Percentiles rank a stretch among this genome's conserved stretches.
Conservation (phyloP, 768 basidiomycete genomes). For the Pleurotus pulmonarius region DNA sequence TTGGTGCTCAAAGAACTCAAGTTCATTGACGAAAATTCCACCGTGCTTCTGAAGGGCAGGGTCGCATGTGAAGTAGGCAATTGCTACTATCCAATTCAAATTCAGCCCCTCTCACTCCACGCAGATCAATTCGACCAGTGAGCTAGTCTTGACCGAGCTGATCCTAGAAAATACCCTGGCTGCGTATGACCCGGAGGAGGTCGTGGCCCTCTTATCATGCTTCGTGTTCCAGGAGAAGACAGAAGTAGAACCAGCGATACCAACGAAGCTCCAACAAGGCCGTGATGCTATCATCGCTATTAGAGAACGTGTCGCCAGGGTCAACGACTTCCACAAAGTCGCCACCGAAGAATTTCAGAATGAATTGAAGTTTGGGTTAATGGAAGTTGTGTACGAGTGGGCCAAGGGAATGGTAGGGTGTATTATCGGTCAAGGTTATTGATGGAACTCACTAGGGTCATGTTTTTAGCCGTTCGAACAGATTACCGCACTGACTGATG, state of each 20-base stretch:
- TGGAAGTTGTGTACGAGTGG: slow-evolving; percentile 99
- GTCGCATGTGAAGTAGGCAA: slow-evolving; percentile 90
- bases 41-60: slow-evolving; percentile 91
- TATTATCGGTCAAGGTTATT: not conserved
- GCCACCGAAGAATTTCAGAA: slow-evolving; percentile 74
- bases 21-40: slow-evolving; percentile 95
- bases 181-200: slow-evolving; percentile 89
- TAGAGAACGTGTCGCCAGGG: slow-evolving; percentile 69
- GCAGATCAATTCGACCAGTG: slow-evolving; percentile 98
- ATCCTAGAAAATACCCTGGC: slow-evolving; percentile 95
- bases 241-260: slow-evolving; percentile 79
- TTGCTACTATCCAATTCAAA: not conserved
- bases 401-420: slow-evolving; percentile 92
- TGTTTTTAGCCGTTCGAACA: slow-evolving; percentile 86
- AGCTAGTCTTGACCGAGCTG: slow-evolving; percentile 93
- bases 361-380: slow-evolving; percentile 83
- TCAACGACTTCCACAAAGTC: slow-evolving; percentile 82
- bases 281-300: slow-evolving; percentile 75
- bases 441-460: slow-evolving; percentile 1
- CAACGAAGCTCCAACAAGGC: slow-evolving; percentile 77
- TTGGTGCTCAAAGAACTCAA: slow-evolving; percentile 86
- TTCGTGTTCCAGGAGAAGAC: slow-evolving; percentile 99
- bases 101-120: slow-evolving; percentile 5
- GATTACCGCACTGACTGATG: slow-evolving; percentile 89
- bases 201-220: slow-evolving; percentile 91